Conservation (phyloP, 2,329 filamentous ascomycete species). For the Aspergillus novofumigatus region DNA sequence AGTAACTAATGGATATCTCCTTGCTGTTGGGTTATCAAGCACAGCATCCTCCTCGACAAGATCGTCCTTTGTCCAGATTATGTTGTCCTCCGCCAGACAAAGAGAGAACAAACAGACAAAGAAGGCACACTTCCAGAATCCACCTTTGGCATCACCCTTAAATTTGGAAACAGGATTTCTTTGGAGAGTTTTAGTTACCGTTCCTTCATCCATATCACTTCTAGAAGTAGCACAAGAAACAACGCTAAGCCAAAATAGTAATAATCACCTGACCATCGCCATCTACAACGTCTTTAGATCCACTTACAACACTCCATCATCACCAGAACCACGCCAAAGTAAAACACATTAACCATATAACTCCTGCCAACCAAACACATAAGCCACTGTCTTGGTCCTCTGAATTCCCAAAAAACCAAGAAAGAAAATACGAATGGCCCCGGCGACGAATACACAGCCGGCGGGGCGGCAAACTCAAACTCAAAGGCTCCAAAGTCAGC, state of each 20-base stretch:
- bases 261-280: neutral
- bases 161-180: neutral
- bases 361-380: neutral
- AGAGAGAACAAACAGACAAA: neutral
- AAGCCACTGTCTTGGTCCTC: neutral
- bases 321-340: conserved; percentile 2
- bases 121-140: neutral
- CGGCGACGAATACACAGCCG: conserved; percentile 64
- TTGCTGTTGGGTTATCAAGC: neutral
- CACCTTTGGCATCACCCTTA: neutral
- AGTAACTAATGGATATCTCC: neutral
- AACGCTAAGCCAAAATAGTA: neutral
- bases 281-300: neutral
- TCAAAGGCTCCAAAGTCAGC: conserved; percentile 71
- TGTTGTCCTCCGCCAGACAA: neutral
- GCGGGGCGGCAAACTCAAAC: conserved; percentile 72
- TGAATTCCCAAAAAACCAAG: neutral
- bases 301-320: neutral
- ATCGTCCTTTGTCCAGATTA: neutral
- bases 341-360: neutral
- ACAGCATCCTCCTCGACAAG: neutral
- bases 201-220: neutral
- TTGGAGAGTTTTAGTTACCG: neutral
- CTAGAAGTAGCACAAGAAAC: neutral
- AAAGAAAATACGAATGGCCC: neutral